Percentiles rank a stretch among this genome's conserved stretches.
phyloP scores from a whole-genome alignment of 225 moss, liverwort and hornwort genomes.

The Marchantia paleacea region DNA sequence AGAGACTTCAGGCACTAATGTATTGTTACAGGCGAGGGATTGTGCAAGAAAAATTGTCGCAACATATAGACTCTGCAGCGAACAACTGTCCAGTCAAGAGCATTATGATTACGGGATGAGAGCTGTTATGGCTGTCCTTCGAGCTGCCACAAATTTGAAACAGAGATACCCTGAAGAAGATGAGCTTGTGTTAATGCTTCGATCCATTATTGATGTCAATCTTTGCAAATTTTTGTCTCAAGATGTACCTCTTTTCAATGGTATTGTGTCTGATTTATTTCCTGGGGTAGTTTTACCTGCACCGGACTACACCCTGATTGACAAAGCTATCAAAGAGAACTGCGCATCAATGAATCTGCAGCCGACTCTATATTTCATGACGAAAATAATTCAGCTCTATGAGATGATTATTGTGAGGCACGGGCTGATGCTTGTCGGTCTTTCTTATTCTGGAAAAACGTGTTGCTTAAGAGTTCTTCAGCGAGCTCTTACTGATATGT shows the following conservation, averaged over 20 bases:
- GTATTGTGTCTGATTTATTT: conserved; percentile 83
- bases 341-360: conserved; percentile 74
- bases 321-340: conserved; percentile 66
- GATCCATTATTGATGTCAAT: conserved; percentile 85
- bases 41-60: conserved; percentile 88
- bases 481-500: conserved; percentile 74
- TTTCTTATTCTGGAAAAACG: conserved; percentile 75
- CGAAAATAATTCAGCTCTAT: conserved; percentile 76
- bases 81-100: conserved; percentile 88
- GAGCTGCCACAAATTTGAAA: conserved; percentile 80
- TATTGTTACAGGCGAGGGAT: conserved; percentile 58
- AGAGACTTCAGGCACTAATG: background rate
- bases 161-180: conserved; percentile 79
- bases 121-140: conserved; percentile 74
- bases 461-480: conserved; percentile 70
- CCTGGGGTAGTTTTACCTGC: conserved; percentile 69
- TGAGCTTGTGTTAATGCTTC: conserved; percentile 79
- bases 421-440: conserved; percentile 87
- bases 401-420: conserved; percentile 92
- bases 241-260: conserved; percentile 84
- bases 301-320: conserved; percentile 62
- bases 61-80: conserved; percentile 83
- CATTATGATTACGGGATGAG: conserved; percentile 98
- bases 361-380: conserved; percentile 69
- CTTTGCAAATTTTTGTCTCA: conserved; percentile 83